Base-by-base conservation (phyloP, 192 early-diverging fungal genomes). In the Obelidium mucronatum region DNA sequence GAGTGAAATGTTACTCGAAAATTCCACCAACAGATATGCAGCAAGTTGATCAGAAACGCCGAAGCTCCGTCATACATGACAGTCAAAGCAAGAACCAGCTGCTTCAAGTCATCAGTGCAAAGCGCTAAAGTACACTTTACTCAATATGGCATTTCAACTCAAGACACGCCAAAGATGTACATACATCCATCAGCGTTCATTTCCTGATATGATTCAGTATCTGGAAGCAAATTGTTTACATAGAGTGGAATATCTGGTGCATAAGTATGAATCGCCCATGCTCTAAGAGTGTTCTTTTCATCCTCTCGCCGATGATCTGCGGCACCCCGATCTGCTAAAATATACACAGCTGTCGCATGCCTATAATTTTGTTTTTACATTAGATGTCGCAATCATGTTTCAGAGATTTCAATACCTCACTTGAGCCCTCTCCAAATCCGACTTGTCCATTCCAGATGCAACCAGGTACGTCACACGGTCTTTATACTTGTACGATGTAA, bases 231-330 rank as follows among this genome's bases (percentile, higher is more conserved):
- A 42, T 90, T 92, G 67, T 87, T 86, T 0, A 90, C 85, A 44
- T 82, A 93, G 0, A 93, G 77, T 19, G 88, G 86, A 1, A 86
- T 83, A 26, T 83, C 58, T 40, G 88, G 86, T 1, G 90, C 88
- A 65, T 87, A 86, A 36, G 81, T 79, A 36, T 91, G 87, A 30
- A 93, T 74, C 0, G 90, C 87, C 92, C 90, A 93, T 11, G 89
- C 80, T 3, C 91, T 68, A 2, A 92, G 79, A 2, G 90, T 91
- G 53, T 91, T 93, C 70, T 87, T 79, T 40, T 91, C 89, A 68
- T 93, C 92, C 84, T 93, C 90, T 31, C 83, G 76, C 13, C 80
- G 70, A 26, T 81, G 67, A 48, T 89, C 85, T 3, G 80, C 48
- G 8, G 85, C 80, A 55, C 79, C 78, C 8, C 87, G 76, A 74